These are phyloP conservation scores for Trichoderma arundinaceum DNA, from an alignment of 2,329 filamentous ascomycete species.

Conservation along the genomic window DNA sequence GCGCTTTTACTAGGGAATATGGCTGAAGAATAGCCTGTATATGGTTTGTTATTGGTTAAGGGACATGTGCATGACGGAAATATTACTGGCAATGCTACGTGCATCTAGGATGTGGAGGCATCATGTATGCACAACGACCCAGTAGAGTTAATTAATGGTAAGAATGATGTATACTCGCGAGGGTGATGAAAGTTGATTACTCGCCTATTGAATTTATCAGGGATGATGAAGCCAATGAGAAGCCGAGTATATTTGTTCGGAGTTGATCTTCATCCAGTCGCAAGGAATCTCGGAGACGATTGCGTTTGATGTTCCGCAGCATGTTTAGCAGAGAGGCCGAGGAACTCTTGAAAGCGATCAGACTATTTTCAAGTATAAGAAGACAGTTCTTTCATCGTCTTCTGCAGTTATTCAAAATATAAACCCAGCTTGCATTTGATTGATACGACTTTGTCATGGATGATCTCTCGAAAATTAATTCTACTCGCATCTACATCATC, in stretches of 20 bases:
- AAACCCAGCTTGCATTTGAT: neutral
- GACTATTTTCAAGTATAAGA: neutral
- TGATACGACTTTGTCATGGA: neutral
- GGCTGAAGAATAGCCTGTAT: neutral
- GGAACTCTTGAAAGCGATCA: neutral
- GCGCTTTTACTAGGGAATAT: neutral
- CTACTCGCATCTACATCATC: neutral
- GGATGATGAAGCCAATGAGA: neutral
- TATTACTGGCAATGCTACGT: neutral
- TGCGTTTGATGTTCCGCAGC: too few species aligned
- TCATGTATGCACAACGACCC: neutral
- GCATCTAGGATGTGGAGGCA: neutral
- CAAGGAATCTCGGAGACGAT: neutral
- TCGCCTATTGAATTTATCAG: neutral
- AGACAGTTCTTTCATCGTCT: neutral
- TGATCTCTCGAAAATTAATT: neutral
- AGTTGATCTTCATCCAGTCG: neutral
- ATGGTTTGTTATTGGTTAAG: neutral
- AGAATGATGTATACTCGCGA: neutral
- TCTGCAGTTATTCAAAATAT: rapidly evolving
- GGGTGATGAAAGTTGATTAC: neutral
- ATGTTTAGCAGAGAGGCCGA: neutral
- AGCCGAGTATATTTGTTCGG: neutral
- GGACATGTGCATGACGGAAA: neutral
- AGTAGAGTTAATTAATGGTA: neutral